Conservation (phyloP, 768 basidiomycete species). For the Phylloporus arenicola region DNA sequence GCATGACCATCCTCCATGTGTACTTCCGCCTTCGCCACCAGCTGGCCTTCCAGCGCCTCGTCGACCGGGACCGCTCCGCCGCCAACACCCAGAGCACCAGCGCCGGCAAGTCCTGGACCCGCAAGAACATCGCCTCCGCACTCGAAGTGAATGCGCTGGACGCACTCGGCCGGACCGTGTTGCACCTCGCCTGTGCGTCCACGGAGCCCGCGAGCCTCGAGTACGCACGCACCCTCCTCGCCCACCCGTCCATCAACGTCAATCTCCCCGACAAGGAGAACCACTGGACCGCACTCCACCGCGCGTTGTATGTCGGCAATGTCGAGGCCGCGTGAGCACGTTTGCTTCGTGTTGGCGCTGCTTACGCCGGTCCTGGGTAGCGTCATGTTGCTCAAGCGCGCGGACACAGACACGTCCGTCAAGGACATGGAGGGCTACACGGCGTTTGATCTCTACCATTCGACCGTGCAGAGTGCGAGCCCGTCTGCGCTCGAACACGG, state of each 20-base stretch:
- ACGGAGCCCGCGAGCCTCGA: constrained; percentile 60
- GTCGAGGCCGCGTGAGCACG: constrained; percentile 57
- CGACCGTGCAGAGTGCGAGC: constrained; percentile 72
- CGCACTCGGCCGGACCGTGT: constrained; percentile 64
- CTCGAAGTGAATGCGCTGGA: constrained; percentile 71
- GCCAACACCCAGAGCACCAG: constrained; percentile 38
- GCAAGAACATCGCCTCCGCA: constrained; percentile 34
- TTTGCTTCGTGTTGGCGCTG: neutral
- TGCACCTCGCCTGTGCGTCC: constrained; percentile 75
- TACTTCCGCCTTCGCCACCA: constrained; percentile 66
- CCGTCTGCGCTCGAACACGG: constrained; percentile 37
- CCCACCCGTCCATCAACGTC: constrained; percentile 69
- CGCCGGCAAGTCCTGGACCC: constrained; percentile 54
- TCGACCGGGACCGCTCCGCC: constrained; percentile 45
- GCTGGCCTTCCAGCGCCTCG: constrained; percentile 70
- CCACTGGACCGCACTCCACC: constrained; percentile 87
- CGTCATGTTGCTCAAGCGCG: constrained; percentile 65
- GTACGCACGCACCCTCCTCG: constrained; percentile 71
- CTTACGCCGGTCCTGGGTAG: constrained; percentile 32
- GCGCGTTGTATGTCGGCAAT: constrained; percentile 79
- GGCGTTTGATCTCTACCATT: constrained; percentile 90
- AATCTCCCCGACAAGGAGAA: constrained; percentile 80
- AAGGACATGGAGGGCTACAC: constrained; percentile 90
- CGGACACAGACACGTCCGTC: constrained; percentile 63
- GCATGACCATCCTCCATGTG: constrained; percentile 80